Evolutionary conservation across 2,329 filamentous ascomycete species (phyloP), one percentile per base, ranked within the genome.

Genomic region (Incumbomyces lentus): DNA sequence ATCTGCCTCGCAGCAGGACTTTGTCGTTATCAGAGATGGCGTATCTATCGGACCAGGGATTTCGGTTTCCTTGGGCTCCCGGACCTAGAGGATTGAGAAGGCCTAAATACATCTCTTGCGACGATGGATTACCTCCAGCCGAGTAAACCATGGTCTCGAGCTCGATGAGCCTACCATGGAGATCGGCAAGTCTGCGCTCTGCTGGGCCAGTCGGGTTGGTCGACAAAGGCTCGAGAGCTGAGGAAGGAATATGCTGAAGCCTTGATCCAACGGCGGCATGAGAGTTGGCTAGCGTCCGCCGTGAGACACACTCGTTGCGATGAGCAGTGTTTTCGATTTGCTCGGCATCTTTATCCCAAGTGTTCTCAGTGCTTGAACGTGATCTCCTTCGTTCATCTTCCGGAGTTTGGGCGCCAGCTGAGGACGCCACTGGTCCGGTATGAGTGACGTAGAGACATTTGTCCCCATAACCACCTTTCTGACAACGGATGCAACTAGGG

Each of bases 391-490:
- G 26, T 33, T 43, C 35, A n/a, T 39, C 17, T 49, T 53, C 43
- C 22, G 47, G 29, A 41, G 35, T 19, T 52, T 42, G 11, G 47
- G 40, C 31, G 45, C 54, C 22, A 48, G 49, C 18, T 52, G 50
- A 12, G 42, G 48, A 7, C 47, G 50, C 3, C 50, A 53, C 12
- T 41, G 50, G 6, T 13, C 32, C 49, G 22, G 55, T 53, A 37
- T 58, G 53, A 5, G 52, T 39, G 11, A 57, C 55, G 48, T 58
- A 58, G 44, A 53, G 48, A 42, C 56, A 58, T 36, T 43, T 49
- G 44, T 52, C 46, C 10, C 47, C 49, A 19, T 50, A 35, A 7
- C 48, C 48, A 19, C 52, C 51, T 49, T 54, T 58, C 40, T 53
- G 50, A 49, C 56, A 58, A 6, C 56, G 53, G 34, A 52, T 47